Conservation (phyloP, 331 rosid genomes). For the Rhamnella rubrinervis region DNA sequence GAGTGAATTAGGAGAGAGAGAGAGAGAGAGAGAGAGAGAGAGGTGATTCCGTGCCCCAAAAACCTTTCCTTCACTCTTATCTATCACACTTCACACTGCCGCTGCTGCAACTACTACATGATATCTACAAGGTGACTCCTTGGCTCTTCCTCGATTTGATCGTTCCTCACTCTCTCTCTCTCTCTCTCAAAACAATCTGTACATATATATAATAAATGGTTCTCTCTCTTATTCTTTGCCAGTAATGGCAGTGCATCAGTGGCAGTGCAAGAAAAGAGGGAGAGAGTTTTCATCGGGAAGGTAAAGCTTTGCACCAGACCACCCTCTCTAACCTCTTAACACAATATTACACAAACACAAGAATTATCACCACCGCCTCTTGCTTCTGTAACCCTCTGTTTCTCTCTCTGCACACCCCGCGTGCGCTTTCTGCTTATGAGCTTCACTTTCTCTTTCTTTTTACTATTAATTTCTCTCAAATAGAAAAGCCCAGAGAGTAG, state of each 20-base stretch:
- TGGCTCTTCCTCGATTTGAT: slow-evolving; percentile 77
- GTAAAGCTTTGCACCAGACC: slow-evolving; percentile 50
- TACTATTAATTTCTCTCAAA: no score
- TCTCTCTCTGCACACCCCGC: neutral
- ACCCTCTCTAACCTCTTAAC: neutral
- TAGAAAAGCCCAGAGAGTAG: no score
- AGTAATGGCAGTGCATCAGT: slow-evolving; percentile 73
- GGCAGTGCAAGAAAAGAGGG: slow-evolving; percentile 63
- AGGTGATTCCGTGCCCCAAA: slow-evolving; percentile 52
- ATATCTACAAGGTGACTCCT: slow-evolving; percentile 35
- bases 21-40: slow-evolving; percentile 7
- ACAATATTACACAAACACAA: neutral
- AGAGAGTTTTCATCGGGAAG: slow-evolving; percentile 90
- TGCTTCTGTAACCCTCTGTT: no score
- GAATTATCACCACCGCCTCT: no score
- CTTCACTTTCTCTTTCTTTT: no score
- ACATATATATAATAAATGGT: no score
- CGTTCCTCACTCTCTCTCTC: slow-evolving; percentile 40
- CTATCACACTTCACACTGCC: neutral
- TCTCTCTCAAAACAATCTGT: neutral
- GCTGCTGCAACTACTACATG: neutral
- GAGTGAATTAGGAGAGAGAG: slow-evolving; percentile 8
- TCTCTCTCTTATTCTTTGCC: slow-evolving; percentile 35
- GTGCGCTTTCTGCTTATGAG: neutral
- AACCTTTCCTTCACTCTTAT: slow-evolving; percentile 19